Percentiles rank a stretch among this genome's conserved stretches.
phyloP scores from a whole-genome alignment of 768 basidiomycete genomes.

The Holtermannia corniformis region DNA sequence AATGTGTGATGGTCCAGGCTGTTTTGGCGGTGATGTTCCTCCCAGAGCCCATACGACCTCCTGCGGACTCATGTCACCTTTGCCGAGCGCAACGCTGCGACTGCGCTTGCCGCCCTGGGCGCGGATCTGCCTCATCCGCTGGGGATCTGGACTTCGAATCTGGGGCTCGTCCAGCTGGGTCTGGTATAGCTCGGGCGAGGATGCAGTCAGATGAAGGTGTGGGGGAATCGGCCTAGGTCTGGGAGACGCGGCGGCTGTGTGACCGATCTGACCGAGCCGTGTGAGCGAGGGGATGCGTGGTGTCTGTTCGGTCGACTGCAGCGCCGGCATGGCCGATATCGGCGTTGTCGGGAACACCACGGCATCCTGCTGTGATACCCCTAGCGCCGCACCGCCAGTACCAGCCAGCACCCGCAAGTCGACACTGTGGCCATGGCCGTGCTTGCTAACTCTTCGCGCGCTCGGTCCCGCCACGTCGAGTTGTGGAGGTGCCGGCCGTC shows the following conservation, averaged over 20 bases:
- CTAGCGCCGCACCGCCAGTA: background rate
- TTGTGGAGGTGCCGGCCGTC: slow-evolving; percentile 17
- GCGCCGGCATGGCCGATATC: no score
- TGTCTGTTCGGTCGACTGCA: no score
- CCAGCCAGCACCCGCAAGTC: background rate
- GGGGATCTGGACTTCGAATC: slow-evolving; percentile 1
- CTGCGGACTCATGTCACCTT: slow-evolving; percentile 32
- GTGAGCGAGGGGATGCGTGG: background rate
- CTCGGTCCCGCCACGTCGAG: background rate
- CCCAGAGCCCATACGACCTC: slow-evolving; percentile 35
- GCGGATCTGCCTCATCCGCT: slow-evolving; percentile 1
- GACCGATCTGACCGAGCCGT: background rate
- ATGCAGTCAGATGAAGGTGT: no score
- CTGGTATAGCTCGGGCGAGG: no score
- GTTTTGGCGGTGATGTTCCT: slow-evolving; percentile 14
- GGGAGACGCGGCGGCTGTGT: no score
- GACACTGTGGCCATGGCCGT: background rate
- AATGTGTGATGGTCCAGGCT: slow-evolving; percentile 10
- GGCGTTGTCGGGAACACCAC: no score
- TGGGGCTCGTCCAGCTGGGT: background rate
- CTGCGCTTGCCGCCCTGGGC: background rate
- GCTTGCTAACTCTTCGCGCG: background rate
- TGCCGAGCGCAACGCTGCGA: slow-evolving; percentile 26
- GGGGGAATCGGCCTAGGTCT: no score
- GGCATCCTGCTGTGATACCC: no score